Evolutionary conservation across 345 rosid genomes (phyloP).

Genomic region (Citrus inodora): DNA sequence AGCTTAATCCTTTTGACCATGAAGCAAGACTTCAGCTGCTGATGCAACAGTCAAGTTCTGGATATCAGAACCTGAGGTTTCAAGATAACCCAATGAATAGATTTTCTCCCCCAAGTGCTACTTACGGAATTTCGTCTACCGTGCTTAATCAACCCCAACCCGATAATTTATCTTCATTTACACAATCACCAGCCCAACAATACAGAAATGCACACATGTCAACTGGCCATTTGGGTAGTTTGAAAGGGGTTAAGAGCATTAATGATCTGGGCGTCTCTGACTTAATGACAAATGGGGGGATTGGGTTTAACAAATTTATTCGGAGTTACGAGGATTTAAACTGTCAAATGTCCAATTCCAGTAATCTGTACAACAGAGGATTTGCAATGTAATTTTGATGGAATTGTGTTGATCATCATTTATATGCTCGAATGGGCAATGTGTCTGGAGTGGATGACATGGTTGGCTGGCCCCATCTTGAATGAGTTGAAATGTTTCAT

Average conservation of each 20-base stretch:
- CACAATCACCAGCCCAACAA: slow-evolving; percentile 32
- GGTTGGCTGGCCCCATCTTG: background rate
- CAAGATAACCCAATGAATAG: slow-evolving; percentile 23
- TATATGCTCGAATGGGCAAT: background rate
- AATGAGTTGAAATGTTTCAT: background rate
- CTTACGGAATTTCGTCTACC: slow-evolving; percentile 26
- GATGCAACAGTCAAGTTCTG: slow-evolving; percentile 36
- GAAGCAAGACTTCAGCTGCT: slow-evolving; percentile 32
- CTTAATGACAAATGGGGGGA: slow-evolving; percentile 27
- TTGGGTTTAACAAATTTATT: slow-evolving; percentile 31
- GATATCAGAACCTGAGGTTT: slow-evolving; percentile 30
- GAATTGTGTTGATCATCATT: background rate
- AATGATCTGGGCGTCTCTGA: slow-evolving; percentile 29
- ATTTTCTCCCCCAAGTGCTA: slow-evolving; percentile 31
- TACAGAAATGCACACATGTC: slow-evolving; percentile 23
- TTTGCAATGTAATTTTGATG: slow-evolving; percentile 38
- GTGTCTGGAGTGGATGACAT: background rate
- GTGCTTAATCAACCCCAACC: slow-evolving; percentile 28
- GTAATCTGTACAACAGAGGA: slow-evolving; percentile 42
- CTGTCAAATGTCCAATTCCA: slow-evolving; percentile 34
- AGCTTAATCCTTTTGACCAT: slow-evolving; percentile 24
- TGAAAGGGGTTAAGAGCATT: slow-evolving; percentile 36
- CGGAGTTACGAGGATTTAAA: slow-evolving; percentile 39
- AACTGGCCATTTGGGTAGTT: slow-evolving; percentile 40
- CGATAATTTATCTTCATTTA: slow-evolving; percentile 21